Conservation (phyloP, 2,329 filamentous ascomycete genomes). For the Fusarium compactum region DNA sequence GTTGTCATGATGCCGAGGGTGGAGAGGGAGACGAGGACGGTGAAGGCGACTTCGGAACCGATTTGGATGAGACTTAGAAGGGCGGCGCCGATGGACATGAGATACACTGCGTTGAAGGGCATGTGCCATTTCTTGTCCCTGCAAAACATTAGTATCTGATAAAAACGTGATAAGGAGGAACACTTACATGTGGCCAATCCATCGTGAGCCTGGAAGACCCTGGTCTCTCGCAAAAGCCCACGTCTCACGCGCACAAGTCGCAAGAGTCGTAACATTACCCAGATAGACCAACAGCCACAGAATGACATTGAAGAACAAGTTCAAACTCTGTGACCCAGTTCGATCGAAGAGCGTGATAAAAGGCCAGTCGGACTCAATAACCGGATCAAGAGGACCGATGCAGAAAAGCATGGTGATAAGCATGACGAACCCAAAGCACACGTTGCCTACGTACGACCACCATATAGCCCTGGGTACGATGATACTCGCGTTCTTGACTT, state of each 20-base stretch:
- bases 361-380: conserved; percentile 26
- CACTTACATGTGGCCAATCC: conserved; percentile 26
- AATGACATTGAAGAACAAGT: conserved; percentile 27
- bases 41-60: conserved; percentile 28
- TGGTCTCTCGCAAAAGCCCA: conserved; percentile 26
- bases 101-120: conserved; percentile 29
- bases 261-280: conserved; percentile 24
- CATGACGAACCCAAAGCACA: conserved; percentile 29
- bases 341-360: conserved; percentile 22
- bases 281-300: conserved; percentile 29
- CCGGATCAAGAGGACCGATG: conserved; percentile 15
- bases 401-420: conserved; percentile 35
- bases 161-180: rapidly evolving
- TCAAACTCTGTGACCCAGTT: conserved; percentile 12
- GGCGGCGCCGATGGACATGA: conserved; percentile 29
- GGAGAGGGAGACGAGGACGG: conserved; percentile 13
- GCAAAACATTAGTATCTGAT: rapidly evolving
- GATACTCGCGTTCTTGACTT: conserved; percentile 26
- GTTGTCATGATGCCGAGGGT: conserved; percentile 31
- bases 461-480: conserved; percentile 15
- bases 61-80: conserved; percentile 26
- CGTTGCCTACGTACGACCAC: conserved; percentile 27
- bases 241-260: conserved; percentile 30
- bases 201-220: conserved; percentile 23
- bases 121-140: conserved; percentile 37